Conservation (phyloP, 2,329 filamentous ascomycete species). For the Pseudocercospora musae region DNA sequence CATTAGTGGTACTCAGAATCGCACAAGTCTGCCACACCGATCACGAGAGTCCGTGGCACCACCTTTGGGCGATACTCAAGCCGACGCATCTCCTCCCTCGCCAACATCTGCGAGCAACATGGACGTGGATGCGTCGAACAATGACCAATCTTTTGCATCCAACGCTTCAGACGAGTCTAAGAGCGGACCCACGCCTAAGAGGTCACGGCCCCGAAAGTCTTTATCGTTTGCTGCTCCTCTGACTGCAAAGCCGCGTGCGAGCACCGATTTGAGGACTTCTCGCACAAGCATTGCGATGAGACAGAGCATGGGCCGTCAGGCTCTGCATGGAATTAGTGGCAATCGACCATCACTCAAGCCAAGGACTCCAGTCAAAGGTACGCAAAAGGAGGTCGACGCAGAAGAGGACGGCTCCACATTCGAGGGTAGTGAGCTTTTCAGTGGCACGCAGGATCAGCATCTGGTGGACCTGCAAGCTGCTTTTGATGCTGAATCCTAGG, state of each 20-base stretch:
- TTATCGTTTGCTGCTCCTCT: slow-evolving; percentile 17
- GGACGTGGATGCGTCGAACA: slow-evolving; percentile 16
- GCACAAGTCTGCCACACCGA: slow-evolving; percentile 20
- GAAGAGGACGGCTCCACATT: slow-evolving; percentile 35
- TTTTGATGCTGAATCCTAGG: slow-evolving; percentile 4
- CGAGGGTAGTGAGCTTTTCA: slow-evolving; percentile 39
- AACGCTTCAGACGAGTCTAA: slow-evolving; percentile 28
- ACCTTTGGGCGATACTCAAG: slow-evolving; percentile 7
- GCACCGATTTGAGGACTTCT: slow-evolving; percentile 16
- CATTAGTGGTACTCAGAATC: slow-evolving; percentile 14
- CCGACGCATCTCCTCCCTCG: slow-evolving; percentile 17
- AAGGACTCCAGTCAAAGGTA: slow-evolving; percentile 26
- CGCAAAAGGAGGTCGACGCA: slow-evolving; percentile 10
- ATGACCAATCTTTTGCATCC: slow-evolving; percentile 25
- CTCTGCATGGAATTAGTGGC: slow-evolving; percentile 26
- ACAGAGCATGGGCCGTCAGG: slow-evolving; percentile 16
- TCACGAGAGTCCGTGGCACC: slow-evolving; percentile 16
- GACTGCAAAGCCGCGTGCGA: slow-evolving; percentile 25
- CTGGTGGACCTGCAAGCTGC: slow-evolving; percentile 12
- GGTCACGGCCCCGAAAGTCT: slow-evolving; percentile 23
- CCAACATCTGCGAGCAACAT: slow-evolving; percentile 14
- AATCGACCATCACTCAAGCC: slow-evolving; percentile 28
- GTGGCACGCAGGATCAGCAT: slow-evolving; percentile 33
- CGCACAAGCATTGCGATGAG: slow-evolving; percentile 16
- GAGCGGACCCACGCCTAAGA: slow-evolving; percentile 42